These are phyloP conservation scores for Rostrohypoxylon terebratum DNA, from an alignment of 495 filamentous ascomycete species.

Conservation along the genomic window DNA sequence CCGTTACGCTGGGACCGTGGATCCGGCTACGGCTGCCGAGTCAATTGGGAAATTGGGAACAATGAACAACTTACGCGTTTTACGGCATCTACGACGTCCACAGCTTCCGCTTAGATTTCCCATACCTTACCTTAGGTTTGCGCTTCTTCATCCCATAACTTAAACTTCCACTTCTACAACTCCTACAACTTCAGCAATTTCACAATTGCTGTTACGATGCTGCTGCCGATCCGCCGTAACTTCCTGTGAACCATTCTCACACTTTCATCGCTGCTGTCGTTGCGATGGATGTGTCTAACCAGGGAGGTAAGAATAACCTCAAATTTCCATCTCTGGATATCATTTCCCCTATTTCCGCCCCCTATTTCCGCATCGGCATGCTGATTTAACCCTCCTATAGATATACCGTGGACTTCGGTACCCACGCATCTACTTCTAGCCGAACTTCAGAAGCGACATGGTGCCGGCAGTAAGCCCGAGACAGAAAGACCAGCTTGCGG, in stretches of 20 bases:
- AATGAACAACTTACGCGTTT: conserved; percentile 9
- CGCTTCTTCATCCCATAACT: not conserved
- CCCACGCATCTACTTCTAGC: conserved; percentile 63
- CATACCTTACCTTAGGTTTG: not conserved
- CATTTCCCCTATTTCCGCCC: not conserved
- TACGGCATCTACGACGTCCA: not conserved
- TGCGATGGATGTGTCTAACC: conserved; percentile 21
- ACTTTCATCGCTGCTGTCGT: conserved; percentile 1
- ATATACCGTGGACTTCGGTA: conserved; percentile 59
- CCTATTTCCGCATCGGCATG: not conserved
- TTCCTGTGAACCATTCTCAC: conserved; percentile 15
- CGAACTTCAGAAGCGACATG: conserved; percentile 62
- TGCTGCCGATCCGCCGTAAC: not conserved
- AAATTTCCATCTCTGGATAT: not conserved
- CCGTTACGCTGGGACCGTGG: not conserved
- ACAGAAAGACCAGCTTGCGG: conserved; percentile 68
- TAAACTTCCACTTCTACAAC: not conserved
- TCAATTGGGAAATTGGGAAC: conserved; percentile 15
- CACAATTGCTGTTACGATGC: conserved; percentile 25
- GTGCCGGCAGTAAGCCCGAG: conserved; percentile 43
- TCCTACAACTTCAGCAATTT: conserved; percentile 7
- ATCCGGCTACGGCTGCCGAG: not conserved
- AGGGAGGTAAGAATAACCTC: conserved; percentile 24
- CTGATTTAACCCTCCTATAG: conserved; percentile 24
- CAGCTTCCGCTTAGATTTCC: not conserved